Conservation (phyloP, 495 filamentous ascomycete genomes). For the Tuber borchii region DNA sequence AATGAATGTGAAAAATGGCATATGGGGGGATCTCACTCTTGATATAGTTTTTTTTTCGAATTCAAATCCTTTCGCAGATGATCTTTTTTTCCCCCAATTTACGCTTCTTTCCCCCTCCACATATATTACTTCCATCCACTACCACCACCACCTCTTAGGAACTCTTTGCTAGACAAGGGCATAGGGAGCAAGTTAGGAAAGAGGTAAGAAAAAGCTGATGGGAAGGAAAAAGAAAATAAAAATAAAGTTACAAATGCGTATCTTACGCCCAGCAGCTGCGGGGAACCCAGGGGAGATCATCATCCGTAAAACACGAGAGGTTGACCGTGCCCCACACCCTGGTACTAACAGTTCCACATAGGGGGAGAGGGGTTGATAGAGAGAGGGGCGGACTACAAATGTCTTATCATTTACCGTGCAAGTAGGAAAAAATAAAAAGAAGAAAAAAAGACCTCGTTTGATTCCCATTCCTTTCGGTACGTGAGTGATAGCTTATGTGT, state of each 20-base stretch:
- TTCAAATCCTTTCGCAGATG: constrained; percentile 9
- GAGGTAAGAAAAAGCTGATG: neutral
- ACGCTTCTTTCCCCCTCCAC: neutral
- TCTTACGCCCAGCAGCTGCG: constrained; percentile 27
- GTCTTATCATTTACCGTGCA: neutral
- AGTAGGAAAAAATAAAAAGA: neutral
- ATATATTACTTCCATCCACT: constrained; percentile 6
- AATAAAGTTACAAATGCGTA: constrained; percentile 18
- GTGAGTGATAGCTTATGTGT: neutral
- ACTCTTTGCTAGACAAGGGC: constrained; percentile 19
- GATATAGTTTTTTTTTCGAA: constrained; percentile 23
- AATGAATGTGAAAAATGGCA: constrained; percentile 6
- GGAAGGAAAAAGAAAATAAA: constrained; percentile 9
- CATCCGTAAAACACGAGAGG: constrained; percentile 39
- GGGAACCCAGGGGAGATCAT: constrained; percentile 29
- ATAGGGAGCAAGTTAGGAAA: neutral
- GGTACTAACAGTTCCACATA: constrained; percentile 26
- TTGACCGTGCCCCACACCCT: constrained; percentile 33
- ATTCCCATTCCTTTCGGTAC: neutral
- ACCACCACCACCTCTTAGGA: constrained; percentile 5
- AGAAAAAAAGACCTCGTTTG: neutral
- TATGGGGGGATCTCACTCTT: constrained; percentile 28
- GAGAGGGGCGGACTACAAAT: neutral
- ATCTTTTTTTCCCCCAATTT: constrained; percentile 9
- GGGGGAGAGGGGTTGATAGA: neutral